These are phyloP conservation scores for Orbilia oligospora DNA, from an alignment of 2,329 filamentous ascomycete genomes.

Conservation along the genomic window DNA sequence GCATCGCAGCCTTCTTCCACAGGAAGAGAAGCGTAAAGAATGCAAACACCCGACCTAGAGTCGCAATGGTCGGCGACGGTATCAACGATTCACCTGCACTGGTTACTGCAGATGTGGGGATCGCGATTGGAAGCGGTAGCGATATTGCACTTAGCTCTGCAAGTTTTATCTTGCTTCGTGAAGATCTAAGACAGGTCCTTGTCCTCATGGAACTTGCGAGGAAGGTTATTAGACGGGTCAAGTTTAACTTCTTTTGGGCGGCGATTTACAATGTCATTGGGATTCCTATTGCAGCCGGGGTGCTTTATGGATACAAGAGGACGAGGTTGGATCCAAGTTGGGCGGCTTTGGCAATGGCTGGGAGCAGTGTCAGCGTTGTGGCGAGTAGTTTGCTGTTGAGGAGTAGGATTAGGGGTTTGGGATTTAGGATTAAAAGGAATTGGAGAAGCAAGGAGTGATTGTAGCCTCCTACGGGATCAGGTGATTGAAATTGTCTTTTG, in stretches of 20 bases:
- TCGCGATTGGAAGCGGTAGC: slow-evolving; percentile 83
- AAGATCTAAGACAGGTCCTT: slow-evolving; percentile 78
- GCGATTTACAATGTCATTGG: slow-evolving; percentile 84
- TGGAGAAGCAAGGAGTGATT: slow-evolving; percentile 21
- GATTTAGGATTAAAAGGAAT: slow-evolving; percentile 65
- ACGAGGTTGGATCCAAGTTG: slow-evolving; percentile 79
- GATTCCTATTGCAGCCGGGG: slow-evolving; percentile 84
- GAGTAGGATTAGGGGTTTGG: slow-evolving; percentile 68
- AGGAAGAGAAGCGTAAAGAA: slow-evolving; percentile 32
- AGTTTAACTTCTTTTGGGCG: slow-evolving; percentile 89
- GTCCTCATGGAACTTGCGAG: slow-evolving; percentile 80
- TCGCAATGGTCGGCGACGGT: slow-evolving; percentile 89
- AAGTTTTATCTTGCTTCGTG: slow-evolving; percentile 83
- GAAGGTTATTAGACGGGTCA: slow-evolving; percentile 81
- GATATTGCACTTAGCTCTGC: slow-evolving; percentile 87
- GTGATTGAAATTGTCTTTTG: background rate
- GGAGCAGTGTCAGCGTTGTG: slow-evolving; percentile 91
- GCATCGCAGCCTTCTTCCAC: slow-evolving; percentile 40
- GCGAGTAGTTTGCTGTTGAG: slow-evolving; percentile 82
- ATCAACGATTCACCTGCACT: slow-evolving; percentile 89
- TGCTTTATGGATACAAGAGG: slow-evolving; percentile 73
- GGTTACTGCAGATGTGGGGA: slow-evolving; percentile 83
- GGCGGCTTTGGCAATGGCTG: slow-evolving; percentile 92
- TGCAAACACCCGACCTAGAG: slow-evolving; percentile 68
- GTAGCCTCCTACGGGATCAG: background rate